A percentile compares a stretch with the other conserved stretches of the same genome.
phyloP scores from a whole-genome alignment of 2,329 filamentous ascomycete species.

The Chaetomiaceae sp. region DNA sequence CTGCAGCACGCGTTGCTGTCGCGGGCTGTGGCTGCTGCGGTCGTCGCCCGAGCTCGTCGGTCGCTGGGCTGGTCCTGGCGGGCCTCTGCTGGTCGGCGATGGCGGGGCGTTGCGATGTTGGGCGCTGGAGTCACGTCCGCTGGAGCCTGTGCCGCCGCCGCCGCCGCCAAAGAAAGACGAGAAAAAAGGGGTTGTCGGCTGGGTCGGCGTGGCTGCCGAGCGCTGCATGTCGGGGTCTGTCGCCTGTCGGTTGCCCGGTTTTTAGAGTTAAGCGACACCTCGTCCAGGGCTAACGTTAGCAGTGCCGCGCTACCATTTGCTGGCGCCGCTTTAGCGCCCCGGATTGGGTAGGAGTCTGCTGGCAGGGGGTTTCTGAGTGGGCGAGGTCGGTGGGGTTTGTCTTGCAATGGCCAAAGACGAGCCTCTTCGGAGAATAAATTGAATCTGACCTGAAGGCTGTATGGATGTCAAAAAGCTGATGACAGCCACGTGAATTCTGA shows the following conservation, averaged over 20 bases:
- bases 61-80: no score
- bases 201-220: constrained; percentile 21
- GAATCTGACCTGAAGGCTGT: no score
- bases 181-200: constrained; percentile 26
- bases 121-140: constrained; percentile 13
- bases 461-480: no score
- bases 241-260: no score
- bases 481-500: no score
- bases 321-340: constrained; percentile 17
- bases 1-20: not conserved
- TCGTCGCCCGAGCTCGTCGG: constrained; percentile 33
- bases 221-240: constrained; percentile 23
- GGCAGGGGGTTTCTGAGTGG: no score
- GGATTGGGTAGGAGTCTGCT: constrained; percentile 14
- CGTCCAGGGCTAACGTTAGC: constrained; percentile 11
- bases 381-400: no score
- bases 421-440: no score
- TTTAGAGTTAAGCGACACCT: no score
- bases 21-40: constrained; percentile 10
- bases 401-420: no score
- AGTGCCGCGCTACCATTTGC: constrained; percentile 17
- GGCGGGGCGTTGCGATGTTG: constrained; percentile 6
- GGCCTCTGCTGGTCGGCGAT: constrained; percentile 16
- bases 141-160: constrained; percentile 20
- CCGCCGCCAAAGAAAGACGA: constrained; percentile 22